Evolutionary conservation across 805 yeast genomes (phyloP).

Genomic region (Saturnispora serradocipensis): DNA sequence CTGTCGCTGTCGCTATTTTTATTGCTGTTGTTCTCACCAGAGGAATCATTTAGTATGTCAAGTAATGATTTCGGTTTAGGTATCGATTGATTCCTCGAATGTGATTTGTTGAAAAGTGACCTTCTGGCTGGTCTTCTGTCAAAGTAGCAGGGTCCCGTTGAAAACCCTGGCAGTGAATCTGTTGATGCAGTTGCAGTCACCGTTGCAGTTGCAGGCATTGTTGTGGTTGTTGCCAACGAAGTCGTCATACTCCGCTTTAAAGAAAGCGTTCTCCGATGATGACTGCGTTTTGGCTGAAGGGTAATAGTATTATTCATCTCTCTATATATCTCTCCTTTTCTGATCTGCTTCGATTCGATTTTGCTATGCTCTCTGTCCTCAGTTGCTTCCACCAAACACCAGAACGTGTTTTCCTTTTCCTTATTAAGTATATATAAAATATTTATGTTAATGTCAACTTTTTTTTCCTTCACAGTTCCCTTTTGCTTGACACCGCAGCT

Average conservation of each 20-base stretch:
- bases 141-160: neutral
- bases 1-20: neutral
- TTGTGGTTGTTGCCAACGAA: neutral
- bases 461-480: neutral
- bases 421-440: neutral
- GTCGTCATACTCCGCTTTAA: neutral
- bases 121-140: neutral
- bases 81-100: neutral
- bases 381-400: neutral
- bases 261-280: neutral
- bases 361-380: neutral
- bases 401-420: neutral
- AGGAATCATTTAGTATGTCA: neutral
- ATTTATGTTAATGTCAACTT: neutral
- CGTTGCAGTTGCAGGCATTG: neutral
- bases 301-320: constrained; percentile 5
- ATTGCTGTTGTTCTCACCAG: neutral
- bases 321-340: neutral
- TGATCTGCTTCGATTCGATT: neutral
- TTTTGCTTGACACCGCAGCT: neutral
- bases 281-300: constrained; percentile 4
- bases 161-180: neutral
- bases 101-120: neutral
- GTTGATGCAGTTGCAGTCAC: neutral
- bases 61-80: neutral